Evolutionary conservation across 495 filamentous ascomycete species (phyloP).

Genomic region (Trichoderma virens): DNA sequence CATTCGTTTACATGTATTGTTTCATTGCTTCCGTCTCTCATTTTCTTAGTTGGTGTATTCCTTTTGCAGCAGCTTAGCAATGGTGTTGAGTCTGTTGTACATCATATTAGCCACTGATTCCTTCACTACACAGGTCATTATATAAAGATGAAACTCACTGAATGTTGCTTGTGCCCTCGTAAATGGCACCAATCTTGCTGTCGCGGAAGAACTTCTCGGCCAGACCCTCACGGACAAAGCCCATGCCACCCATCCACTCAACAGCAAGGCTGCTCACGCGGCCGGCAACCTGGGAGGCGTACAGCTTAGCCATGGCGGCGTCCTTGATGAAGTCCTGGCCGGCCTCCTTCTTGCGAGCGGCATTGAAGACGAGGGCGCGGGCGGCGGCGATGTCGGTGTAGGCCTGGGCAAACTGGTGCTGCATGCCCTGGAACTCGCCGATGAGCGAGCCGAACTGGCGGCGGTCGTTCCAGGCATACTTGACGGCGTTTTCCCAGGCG

Average conservation of each 20-base stretch:
- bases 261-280: conserved; percentile 78
- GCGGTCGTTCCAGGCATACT: conserved; percentile 93
- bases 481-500: conserved; percentile 91
- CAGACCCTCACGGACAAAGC: conserved; percentile 89
- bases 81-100: conserved; percentile 71
- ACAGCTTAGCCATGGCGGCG: conserved; percentile 98
- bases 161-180: conserved; percentile 80
- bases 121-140: background rate
- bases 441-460: conserved; percentile 92
- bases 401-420: conserved; percentile 94
- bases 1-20: background rate
- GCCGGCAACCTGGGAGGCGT: conserved; percentile 85
- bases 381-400: conserved; percentile 91
- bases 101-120: conserved; percentile 45
- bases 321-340: conserved; percentile 91
- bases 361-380: conserved; percentile 90
- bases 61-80: conserved; percentile 88
- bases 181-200: conserved; percentile 97
- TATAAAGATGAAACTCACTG: conserved; percentile 33
- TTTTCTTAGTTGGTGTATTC: conserved; percentile 57
- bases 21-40: background rate
- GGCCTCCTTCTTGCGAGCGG: conserved; percentile 94
- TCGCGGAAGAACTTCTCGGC: conserved; percentile 98
- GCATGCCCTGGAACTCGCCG: conserved; percentile 97
- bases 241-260: conserved; percentile 99